These are phyloP conservation scores for Naematelia aurantialba DNA, from an alignment of 768 basidiomycete species.

Conservation along the genomic window DNA sequence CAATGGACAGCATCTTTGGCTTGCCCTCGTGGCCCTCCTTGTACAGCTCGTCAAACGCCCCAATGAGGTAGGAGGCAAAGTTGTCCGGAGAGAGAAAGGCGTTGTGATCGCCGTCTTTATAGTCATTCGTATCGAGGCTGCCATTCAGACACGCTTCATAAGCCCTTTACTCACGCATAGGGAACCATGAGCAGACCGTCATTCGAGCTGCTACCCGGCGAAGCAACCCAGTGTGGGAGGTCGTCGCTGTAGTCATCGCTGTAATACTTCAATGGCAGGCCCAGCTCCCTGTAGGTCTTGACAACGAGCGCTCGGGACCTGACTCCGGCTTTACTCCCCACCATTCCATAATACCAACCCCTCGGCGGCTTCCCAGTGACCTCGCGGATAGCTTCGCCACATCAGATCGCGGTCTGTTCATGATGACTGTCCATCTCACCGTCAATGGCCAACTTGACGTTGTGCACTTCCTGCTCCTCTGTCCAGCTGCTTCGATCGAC, in stretches of 20 bases:
- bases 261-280: slow-evolving; percentile 33
- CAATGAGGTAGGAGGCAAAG: slow-evolving; percentile 33
- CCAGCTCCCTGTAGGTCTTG: slow-evolving; percentile 32
- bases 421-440: slow-evolving; percentile 10
- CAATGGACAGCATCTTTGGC: slow-evolving; percentile 40
- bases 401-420: not conserved
- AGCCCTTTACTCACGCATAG: slow-evolving; percentile 34
- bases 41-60: slow-evolving; percentile 35
- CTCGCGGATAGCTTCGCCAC: slow-evolving; percentile 15
- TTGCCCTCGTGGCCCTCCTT: slow-evolving; percentile 25
- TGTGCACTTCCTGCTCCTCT: slow-evolving; percentile 30
- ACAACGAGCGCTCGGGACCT: slow-evolving; percentile 35
- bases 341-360: slow-evolving; percentile 45
- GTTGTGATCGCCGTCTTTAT: slow-evolving; percentile 33
- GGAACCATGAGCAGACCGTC: slow-evolving; percentile 30
- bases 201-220: slow-evolving; percentile 13
- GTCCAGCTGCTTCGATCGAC: slow-evolving; percentile 23
- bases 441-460: slow-evolving; percentile 28
- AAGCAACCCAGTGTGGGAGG: slow-evolving; percentile 32
- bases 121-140: slow-evolving; percentile 41
- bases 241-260: slow-evolving; percentile 36
- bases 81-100: slow-evolving; percentile 27
- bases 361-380: slow-evolving; percentile 17
- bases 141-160: slow-evolving; percentile 2
- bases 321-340: slow-evolving; percentile 22